Conservation (phyloP, 1,284 basidiomycete species). For the Amylostereum chailletii region DNA sequence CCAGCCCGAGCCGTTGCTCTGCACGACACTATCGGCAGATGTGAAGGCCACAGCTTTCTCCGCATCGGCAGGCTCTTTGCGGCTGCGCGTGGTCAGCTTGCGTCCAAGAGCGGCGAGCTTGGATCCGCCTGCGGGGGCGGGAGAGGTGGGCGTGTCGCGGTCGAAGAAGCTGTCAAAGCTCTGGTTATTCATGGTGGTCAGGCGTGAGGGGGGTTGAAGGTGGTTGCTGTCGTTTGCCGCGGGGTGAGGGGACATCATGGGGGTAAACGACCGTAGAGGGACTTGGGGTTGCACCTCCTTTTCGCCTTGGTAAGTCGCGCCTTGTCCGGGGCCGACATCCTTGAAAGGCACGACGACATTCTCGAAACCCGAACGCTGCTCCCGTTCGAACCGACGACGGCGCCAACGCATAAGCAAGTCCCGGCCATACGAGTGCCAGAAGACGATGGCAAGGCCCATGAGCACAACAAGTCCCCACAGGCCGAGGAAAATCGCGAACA, state of each 20-base stretch:
- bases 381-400: slow-evolving; percentile 40
- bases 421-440: slow-evolving; percentile 58
- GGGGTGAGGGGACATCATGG: slow-evolving; percentile 19
- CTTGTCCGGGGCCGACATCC: slow-evolving; percentile 6
- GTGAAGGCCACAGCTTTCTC: slow-evolving; percentile 25
- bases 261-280: slow-evolving; percentile 38
- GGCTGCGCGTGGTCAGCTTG: not conserved
- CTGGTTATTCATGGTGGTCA: slow-evolving; percentile 28
- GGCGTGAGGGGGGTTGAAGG: slow-evolving; percentile 19
- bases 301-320: slow-evolving; percentile 4
- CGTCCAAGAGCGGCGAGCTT: slow-evolving; percentile 21
- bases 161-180: slow-evolving; percentile 46
- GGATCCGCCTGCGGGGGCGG: slow-evolving; percentile 8
- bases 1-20: slow-evolving; percentile 1
- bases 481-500: slow-evolving; percentile 76
- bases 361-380: slow-evolving; percentile 40
- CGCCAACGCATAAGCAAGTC: slow-evolving; percentile 35
- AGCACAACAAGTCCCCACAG: slow-evolving; percentile 74
- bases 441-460: slow-evolving; percentile 57
- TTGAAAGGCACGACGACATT: slow-evolving; percentile 35
- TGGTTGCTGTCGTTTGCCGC: slow-evolving; percentile 6
- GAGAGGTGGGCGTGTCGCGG: slow-evolving; percentile 17
- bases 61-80: slow-evolving; percentile 37
- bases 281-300: slow-evolving; percentile 19
- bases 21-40: no score